A percentile compares a stretch with the other conserved stretches of the same genome.
phyloP scores from a whole-genome alignment of 768 basidiomycete genomes.

The Mycena vitilis region DNA sequence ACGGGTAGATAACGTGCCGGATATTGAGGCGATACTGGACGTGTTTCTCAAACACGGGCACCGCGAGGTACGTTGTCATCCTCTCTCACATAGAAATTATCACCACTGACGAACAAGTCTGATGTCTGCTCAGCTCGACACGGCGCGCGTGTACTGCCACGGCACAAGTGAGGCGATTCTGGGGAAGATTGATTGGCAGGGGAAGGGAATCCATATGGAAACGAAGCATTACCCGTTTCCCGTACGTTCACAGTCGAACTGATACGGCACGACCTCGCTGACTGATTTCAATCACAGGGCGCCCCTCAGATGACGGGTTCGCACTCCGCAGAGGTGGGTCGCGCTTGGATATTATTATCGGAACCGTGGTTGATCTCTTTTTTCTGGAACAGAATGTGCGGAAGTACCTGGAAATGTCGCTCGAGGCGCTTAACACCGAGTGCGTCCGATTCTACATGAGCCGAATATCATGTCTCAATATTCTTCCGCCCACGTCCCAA shows the following conservation, averaged over 20 bases:
- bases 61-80: conserved; percentile 11
- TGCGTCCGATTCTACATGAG: too few relatives aligned
- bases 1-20: conserved; percentile 27
- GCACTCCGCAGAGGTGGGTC: conserved; percentile 15
- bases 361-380: too few relatives aligned
- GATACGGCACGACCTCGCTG: background rate
- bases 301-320: background rate
- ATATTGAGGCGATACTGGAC: conserved; percentile 32
- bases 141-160: conserved; percentile 59
- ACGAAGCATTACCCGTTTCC: conserved; percentile 58
- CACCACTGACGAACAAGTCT: background rate
- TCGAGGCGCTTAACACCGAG: too few relatives aligned
- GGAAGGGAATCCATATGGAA: conserved; percentile 64
- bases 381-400: too few relatives aligned
- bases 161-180: conserved; percentile 69
- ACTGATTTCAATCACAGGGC: background rate
- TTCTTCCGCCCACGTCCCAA: too few relatives aligned
- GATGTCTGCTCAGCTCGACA: conserved; percentile 50
- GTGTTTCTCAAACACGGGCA: conserved; percentile 26
- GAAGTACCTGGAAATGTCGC: too few relatives aligned
- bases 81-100: background rate
- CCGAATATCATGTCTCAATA: too few relatives aligned
- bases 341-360: too few relatives aligned
- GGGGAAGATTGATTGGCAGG: conserved; percentile 61
- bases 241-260: conserved; percentile 6